Conservation (phyloP, 148 eudicot genomes). For the Rheum nobile region DNA sequence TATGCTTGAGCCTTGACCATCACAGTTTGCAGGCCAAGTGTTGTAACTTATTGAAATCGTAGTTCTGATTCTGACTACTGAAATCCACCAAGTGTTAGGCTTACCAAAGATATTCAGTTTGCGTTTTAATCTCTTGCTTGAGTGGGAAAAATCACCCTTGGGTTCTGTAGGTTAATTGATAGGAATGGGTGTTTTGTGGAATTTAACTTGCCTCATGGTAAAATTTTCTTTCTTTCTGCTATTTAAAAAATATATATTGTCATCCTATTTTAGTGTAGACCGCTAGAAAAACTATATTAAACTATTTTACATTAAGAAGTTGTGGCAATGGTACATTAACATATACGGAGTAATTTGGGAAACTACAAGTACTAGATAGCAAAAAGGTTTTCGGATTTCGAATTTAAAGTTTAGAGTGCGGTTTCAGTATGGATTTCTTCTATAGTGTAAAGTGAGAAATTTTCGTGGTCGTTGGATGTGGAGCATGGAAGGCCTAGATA, state of each 20-base stretch:
- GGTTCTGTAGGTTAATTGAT: not conserved
- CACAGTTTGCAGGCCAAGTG: not conserved
- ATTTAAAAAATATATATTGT: no score
- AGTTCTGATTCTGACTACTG: not conserved
- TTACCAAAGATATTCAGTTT: not conserved
- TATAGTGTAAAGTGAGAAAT: no score
- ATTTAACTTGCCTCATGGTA: not conserved
- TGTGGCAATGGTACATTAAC: no score
- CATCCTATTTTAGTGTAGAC: no score
- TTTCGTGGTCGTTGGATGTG: no score
- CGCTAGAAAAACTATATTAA: no score
- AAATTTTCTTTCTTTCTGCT: not conserved
- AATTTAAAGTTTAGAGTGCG: conserved; percentile 3
- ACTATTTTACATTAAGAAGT: no score
- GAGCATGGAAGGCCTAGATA: no score
- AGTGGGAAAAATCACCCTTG: not conserved
- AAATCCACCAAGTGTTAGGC: not conserved
- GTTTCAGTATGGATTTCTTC: no score
- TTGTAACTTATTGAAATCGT: not conserved
- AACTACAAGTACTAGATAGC: not conserved
- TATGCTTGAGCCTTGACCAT: no score
- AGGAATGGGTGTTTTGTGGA: not conserved
- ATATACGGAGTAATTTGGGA: not conserved
- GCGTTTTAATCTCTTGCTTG: not conserved
- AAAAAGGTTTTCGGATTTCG: not conserved